Evolutionary conservation across 2,329 filamentous ascomycete genomes (phyloP), one percentile per base, ranked within the genome.

Genomic region (Alternaria arbusti): DNA sequence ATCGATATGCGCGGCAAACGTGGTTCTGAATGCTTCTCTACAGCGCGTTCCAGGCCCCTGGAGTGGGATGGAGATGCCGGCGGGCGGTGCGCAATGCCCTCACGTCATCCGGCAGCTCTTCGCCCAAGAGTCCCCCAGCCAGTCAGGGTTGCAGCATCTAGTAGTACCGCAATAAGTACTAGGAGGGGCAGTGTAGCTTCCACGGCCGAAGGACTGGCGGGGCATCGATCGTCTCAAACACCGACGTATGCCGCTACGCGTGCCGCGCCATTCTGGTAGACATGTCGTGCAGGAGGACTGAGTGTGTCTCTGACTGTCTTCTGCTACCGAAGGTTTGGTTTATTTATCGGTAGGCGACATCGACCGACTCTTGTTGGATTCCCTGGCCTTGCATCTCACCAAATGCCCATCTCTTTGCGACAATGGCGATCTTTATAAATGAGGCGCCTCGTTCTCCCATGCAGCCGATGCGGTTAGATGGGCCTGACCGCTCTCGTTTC

Each of bases 11-110:
- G 66, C 68, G 57, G 61, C 49, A 66, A 88, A 88, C 54, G 83
- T 83, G 65, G 88, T 86, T 63, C 92, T 92, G 90, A 89, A 89
- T 74, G 90, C 88, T 67, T 83, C 96, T 70, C 83, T 90, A 87
- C 93, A 74, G 86, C 89, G 70, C 88, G 46, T 60, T 67, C 58
- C 65, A 61, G 67, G 54, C 61, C 64, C 58, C 47, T 61, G 56
- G 58, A 65, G 52, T 61, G 63, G 64, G 56, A 61, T 57, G 49
- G 57, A 63, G 61, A 58, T 63, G 67, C 65, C 62, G 68, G 59
- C 57, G 61, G 52, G 64, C 36, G 43, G 54, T 61, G 62, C 63
- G 50, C 62, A 60, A 55, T 62, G 47, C 60, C 65, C 65, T 70
- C 67, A 72, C 71, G 70, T 72, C 71, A 73, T 71, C 58, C 63